Percentiles rank a stretch among this genome's conserved stretches.
These are phyloP conservation scores for Fusarium nygamai DNA, from an alignment of 2,329 filamentous ascomycete species.

Conservation along the genomic window DNA sequence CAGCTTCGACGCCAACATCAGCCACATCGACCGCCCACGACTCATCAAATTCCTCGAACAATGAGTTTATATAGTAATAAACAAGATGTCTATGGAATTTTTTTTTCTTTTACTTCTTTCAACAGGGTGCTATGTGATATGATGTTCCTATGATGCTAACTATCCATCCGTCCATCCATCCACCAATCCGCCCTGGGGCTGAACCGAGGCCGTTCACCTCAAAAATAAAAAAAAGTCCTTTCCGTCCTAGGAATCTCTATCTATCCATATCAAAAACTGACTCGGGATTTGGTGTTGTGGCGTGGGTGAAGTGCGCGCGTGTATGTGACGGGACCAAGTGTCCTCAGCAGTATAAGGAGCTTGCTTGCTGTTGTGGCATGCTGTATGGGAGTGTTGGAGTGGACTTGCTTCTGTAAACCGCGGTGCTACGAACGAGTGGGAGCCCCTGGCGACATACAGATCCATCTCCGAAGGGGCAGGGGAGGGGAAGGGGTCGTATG, in stretches of 20 bases:
- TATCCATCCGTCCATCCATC: slow-evolving; percentile 42
- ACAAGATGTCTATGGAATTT: slow-evolving; percentile 38
- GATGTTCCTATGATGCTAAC: slow-evolving; percentile 40
- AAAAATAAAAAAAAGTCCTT: slow-evolving; percentile 16
- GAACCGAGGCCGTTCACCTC: slow-evolving; percentile 29
- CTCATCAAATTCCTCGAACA: not conserved
- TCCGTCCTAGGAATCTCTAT: slow-evolving; percentile 36
- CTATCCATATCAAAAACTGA: slow-evolving; percentile 32
- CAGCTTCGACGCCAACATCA: not conserved
- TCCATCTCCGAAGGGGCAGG: slow-evolving; percentile 25
- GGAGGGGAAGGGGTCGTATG: slow-evolving; percentile 17
- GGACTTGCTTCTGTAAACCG: slow-evolving; percentile 6
- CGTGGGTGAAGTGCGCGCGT: slow-evolving; percentile 28
- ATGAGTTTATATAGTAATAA: not conserved
- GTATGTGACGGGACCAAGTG: slow-evolving; percentile 16
- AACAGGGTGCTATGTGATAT: slow-evolving; percentile 41
- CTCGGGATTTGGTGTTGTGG: slow-evolving; percentile 31
- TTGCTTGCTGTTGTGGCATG: slow-evolving; percentile 37
- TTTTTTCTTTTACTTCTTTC: slow-evolving; percentile 39
- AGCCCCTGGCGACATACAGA: slow-evolving; percentile 12
- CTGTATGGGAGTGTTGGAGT: slow-evolving; percentile 28
- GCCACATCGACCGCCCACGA: slow-evolving; percentile 22
- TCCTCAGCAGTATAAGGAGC: slow-evolving; percentile 26
- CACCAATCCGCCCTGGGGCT: slow-evolving; percentile 31
- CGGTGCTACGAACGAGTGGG: slow-evolving; percentile 26